phyloP scores from a whole-genome alignment of 495 filamentous ascomycete genomes.

The Friedmanniomyces endolithicus region DNA sequence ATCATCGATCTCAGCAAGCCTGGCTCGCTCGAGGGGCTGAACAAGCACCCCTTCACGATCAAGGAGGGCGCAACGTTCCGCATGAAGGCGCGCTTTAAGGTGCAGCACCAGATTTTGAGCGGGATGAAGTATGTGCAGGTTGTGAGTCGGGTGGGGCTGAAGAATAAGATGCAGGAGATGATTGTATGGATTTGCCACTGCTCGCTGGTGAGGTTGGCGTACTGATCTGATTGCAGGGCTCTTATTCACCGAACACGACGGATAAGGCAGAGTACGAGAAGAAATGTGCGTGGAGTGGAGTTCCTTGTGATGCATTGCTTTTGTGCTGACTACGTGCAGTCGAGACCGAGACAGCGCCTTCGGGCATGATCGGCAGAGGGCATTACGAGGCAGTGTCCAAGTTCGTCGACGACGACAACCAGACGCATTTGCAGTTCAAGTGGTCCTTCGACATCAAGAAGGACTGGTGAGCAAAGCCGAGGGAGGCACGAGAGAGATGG shows the following conservation, averaged over 20 bases:
- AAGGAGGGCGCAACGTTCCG: conserved; percentile 87
- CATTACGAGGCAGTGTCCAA: conserved; percentile 72
- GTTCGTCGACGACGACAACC: conserved; percentile 87
- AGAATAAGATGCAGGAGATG: conserved; percentile 90
- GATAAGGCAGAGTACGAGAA: conserved; percentile 75
- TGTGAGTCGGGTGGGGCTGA: conserved; percentile 74
- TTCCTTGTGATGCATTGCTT: background rate
- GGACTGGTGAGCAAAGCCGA: conserved; percentile 61
- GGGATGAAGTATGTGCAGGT: conserved; percentile 91
- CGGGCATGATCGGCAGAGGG: conserved; percentile 75
- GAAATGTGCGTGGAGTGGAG: conserved; percentile 57
- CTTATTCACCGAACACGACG: conserved; percentile 78
- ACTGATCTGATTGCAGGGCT: conserved; percentile 42
- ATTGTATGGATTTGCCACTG: conserved; percentile 50
- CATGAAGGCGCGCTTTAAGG: conserved; percentile 86
- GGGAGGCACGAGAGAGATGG: too few relatives aligned
- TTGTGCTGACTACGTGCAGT: conserved; percentile 39
- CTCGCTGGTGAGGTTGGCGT: background rate
- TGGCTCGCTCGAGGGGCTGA: conserved; percentile 56
- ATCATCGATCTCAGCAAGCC: conserved; percentile 62
- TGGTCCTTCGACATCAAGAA: conserved; percentile 94
- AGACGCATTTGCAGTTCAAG: conserved; percentile 74
- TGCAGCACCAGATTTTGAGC: conserved; percentile 87
- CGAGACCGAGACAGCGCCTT: conserved; percentile 74
- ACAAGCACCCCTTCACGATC: conserved; percentile 85